Conservation (phyloP, 73 alveolate genomes). For the Urostyla sp. region DNA sequence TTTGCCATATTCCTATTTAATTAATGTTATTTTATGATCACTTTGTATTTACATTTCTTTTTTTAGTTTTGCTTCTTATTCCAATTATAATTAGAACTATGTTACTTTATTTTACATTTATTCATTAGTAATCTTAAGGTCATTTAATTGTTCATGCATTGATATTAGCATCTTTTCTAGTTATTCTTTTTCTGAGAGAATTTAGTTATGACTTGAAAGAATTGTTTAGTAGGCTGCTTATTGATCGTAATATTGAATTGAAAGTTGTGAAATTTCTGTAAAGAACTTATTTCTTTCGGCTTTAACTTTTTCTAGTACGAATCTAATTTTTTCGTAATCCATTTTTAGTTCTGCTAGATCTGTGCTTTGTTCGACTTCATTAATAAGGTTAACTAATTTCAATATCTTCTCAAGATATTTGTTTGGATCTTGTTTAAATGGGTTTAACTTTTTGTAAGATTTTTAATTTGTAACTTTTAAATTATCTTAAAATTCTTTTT, state of each 20-base stretch:
- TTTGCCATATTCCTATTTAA: constrained; percentile 8
- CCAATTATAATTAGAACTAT: not conserved
- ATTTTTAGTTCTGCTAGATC: constrained; percentile 33
- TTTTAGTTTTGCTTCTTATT: not conserved
- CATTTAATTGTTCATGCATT: constrained; percentile 9
- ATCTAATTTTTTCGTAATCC: constrained; percentile 33
- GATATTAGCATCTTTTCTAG: not conserved
- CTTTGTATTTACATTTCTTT: not conserved
- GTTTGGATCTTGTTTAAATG: constrained; percentile 51
- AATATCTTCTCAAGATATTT: constrained; percentile 46
- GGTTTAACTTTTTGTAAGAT: not conserved
- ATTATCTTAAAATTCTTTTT: not conserved
- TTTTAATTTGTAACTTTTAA: not conserved
- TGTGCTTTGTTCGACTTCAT: constrained; percentile 38
- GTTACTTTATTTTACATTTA: not conserved
- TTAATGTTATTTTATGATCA: not conserved
- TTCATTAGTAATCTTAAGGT: not conserved
- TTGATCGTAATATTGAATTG: constrained; percentile 30
- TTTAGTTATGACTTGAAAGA: not conserved
- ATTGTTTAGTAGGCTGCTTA: constrained; percentile 17
- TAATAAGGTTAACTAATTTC: constrained; percentile 22
- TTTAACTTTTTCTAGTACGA: constrained; percentile 21
- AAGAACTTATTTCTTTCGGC: constrained; percentile 18
- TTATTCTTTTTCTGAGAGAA: not conserved
- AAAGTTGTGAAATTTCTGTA: not conserved